Base-by-base conservation (phyloP, 805 yeast genomes). In the Metschnikowia noctiluminum region DNA sequence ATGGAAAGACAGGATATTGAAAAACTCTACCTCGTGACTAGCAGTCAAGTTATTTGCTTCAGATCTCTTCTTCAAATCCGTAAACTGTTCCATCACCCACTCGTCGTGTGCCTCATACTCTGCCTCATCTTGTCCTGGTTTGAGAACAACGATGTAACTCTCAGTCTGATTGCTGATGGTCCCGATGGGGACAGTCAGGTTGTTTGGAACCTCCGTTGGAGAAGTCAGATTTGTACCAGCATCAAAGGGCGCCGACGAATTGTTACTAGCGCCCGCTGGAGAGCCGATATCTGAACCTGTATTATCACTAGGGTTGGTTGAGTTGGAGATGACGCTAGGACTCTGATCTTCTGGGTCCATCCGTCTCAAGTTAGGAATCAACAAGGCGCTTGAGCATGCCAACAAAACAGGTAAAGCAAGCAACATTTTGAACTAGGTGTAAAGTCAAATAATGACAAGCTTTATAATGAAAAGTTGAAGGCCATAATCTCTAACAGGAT, bases 21-120 rank as follows among this genome's bases (percentile, higher is more conserved):
- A 39, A 30, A 52, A 50, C 27, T 43, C 43, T 9, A 52, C 46
- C 32, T 45, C 36, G 12, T 52, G 46, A 36, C 50, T 51, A 27
- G 55, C 55, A 32, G 45, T 48, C 36, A 46, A 43, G 34, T 42
- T 50, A 44, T 47, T 46, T 30, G 60, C 57, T 43, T 67, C 61
- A 28, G 61, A 53, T 21, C 69, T 62, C 15, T 62, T 62, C 38
- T 30, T 44, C 34, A 49, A 14, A 15, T 35, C 8, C n/a, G 51
- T 16, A 26, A 45, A 42, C 27, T 47, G 49, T 21, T 14, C 34
- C 1, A 45, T n/a, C 3, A 52, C 56, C 58, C 58, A 53, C 11
- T 47, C 42, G 41, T 51, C 31, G 47, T 56, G 58, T 6, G 40
- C 36, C n/a, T 42, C 46, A 30, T 49, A 46, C 10, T 47, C 51